Percentiles rank a stretch among this genome's conserved stretches.
These are phyloP conservation scores for Rhizoctonia solani DNA, from an alignment of 1,284 basidiomycete species.

Conservation along the genomic window DNA sequence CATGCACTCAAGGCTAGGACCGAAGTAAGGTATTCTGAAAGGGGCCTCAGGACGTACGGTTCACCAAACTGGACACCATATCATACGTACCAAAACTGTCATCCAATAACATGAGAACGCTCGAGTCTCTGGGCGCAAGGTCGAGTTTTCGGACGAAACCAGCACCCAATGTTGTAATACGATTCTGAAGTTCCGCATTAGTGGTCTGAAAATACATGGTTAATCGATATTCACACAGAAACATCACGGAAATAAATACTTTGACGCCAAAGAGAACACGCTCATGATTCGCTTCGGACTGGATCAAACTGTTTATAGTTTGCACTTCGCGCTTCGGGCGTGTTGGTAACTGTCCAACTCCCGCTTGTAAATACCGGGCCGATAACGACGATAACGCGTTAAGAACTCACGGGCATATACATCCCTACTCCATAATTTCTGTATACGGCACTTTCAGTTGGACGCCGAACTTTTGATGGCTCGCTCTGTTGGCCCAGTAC, in stretches of 20 bases:
- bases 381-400: neutral
- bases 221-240: neutral
- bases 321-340: slow-evolving; percentile 70
- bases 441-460: slow-evolving; percentile 75
- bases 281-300: slow-evolving; percentile 57
- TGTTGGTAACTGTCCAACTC: slow-evolving; percentile 62
- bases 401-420: slow-evolving; percentile 57
- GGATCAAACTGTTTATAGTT: slow-evolving; percentile 66
- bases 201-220: slow-evolving; percentile 56
- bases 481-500: slow-evolving; percentile 81
- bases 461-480: slow-evolving; percentile 72
- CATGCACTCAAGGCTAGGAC: slow-evolving; percentile 75
- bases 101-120: slow-evolving; percentile 70
- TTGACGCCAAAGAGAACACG: slow-evolving; percentile 76
- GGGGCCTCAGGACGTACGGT: neutral
- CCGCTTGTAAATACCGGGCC: neutral
- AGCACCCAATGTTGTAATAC: slow-evolving; percentile 66
- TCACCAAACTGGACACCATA: neutral
- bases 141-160: slow-evolving; percentile 64
- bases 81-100: slow-evolving; percentile 65
- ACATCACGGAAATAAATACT: slow-evolving; percentile 48
- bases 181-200: slow-evolving; percentile 65
- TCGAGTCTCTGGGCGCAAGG: slow-evolving; percentile 65
- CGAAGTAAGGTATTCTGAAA: slow-evolving; percentile 70
- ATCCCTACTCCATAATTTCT: slow-evolving; percentile 82